Base-by-base conservation (phyloP, 2,329 filamentous ascomycete genomes). In the Colletotrichum noveboracense region DNA sequence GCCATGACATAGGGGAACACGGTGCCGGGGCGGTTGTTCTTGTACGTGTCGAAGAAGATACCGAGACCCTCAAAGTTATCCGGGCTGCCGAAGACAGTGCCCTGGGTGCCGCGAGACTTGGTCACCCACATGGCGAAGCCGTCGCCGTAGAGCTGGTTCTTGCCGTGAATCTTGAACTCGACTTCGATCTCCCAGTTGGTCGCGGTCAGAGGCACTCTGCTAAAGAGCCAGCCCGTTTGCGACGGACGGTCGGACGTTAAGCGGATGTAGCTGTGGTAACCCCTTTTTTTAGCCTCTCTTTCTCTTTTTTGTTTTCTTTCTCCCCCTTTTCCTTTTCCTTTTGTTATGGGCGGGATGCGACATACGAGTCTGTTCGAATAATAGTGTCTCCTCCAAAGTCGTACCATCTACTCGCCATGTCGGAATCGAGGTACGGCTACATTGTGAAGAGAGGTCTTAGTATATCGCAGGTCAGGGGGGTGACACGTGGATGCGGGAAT, bases 131-230 rank as follows among this genome's bases (percentile, higher is more conserved):
- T 94, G 78, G 97, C 97, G 86, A 99, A 95, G 78, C 97, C 97
- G 85, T 99, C 97, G 80, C 97, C 97, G 83, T 97, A 97, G 52
- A 99, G 91, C 84, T 95, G 94, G 81, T 96, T 95, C 80, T 94
- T 92, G 80, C 97, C 97, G 78, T 95, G 93, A 82, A 99, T 95
- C 86, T 95, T 95, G 89, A 98, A 98, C 83, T 98, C 97, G 78
- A 98, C 91, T 85, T 97, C 95, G 79, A 99, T 94, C 91, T 98
- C 95, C 97, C 97, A 99, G 87, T 99, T 99, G 56, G 96, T 99
- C 61, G 97, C 97, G 12, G 97, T 99, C 80, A 99, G 87, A 32
- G 97, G 97, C 66, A 98, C 95, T 76, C 96, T 92, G 65, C 96
- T 98, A 88, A 96, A 98, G 79, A 98, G 89, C 95, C 95, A 98